phyloP scores from a whole-genome alignment of 768 basidiomycete species.

The Jaapia argillacea region DNA sequence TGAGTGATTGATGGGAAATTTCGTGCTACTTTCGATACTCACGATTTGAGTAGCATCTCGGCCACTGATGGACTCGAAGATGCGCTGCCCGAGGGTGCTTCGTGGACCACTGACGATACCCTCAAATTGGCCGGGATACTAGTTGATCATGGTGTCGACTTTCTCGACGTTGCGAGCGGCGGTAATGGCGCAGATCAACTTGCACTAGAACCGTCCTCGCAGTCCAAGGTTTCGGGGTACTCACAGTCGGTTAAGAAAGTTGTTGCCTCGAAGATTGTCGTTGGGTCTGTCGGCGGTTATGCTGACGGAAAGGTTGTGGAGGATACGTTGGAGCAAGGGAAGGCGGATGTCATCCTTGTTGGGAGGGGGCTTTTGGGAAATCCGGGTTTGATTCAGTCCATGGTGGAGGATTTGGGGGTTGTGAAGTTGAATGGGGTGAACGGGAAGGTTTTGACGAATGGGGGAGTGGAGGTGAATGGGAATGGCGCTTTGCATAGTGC shows the following conservation, averaged over 20 bases:
- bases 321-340: constrained; percentile 41
- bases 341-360: constrained; percentile 41
- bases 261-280: constrained; percentile 30
- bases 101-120: constrained; percentile 65
- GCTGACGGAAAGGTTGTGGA: constrained; percentile 44
- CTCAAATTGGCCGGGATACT: constrained; percentile 49
- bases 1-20: constrained; percentile 15
- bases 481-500: too few species aligned
- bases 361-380: constrained; percentile 7
- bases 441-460: too few species aligned
- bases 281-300: constrained; percentile 49
- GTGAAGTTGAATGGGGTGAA: too few species aligned
- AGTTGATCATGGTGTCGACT: constrained; percentile 56
- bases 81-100: constrained; percentile 43
- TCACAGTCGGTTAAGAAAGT: constrained; percentile 42
- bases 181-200: constrained; percentile 26
- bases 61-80: constrained; percentile 70
- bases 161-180: constrained; percentile 70
- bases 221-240: constrained; percentile 46
- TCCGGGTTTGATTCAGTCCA: neutral
- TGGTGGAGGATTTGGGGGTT: constrained; percentile 1
- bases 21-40: constrained; percentile 3
- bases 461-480: too few species aligned
- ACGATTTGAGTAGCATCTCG: constrained; percentile 35
- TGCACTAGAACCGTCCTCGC: constrained; percentile 10